Evolutionary conservation across 495 filamentous ascomycete genomes (phyloP).

Genomic region (Penicillium alfredii): DNA sequence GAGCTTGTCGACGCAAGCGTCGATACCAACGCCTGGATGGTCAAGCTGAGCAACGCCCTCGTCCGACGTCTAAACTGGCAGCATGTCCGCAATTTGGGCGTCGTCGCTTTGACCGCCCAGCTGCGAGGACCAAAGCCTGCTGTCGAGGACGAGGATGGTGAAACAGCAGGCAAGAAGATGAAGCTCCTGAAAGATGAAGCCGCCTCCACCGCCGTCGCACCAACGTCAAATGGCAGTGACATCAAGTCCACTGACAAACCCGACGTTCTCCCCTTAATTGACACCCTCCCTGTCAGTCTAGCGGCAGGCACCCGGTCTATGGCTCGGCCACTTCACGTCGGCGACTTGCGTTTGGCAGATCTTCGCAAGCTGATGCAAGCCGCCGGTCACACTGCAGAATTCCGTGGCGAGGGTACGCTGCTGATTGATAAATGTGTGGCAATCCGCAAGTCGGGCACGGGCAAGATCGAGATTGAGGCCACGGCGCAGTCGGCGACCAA

Average conservation of each 20-base stretch:
- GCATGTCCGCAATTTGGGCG: conserved; percentile 78
- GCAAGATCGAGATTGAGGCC: conserved; percentile 84
- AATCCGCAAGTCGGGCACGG: conserved; percentile 81
- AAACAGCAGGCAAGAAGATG: conserved; percentile 57
- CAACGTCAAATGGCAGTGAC: conserved; percentile 17
- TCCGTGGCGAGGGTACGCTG: conserved; percentile 86
- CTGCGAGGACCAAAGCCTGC: conserved; percentile 35
- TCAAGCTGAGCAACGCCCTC: conserved; percentile 78
- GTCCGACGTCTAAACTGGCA: conserved; percentile 89
- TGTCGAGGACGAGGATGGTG: conserved; percentile 26
- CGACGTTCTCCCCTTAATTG: conserved; percentile 56
- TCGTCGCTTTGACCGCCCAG: conserved; percentile 78
- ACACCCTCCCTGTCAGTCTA: conserved; percentile 70
- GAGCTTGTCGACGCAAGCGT: conserved; percentile 79
- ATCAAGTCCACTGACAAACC: conserved; percentile 24
- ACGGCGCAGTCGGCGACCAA: conserved; percentile 44
- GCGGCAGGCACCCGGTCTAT: conserved; percentile 69
- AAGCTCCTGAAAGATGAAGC: conserved; percentile 51
- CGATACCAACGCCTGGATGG: conserved; percentile 95
- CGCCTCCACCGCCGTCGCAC: conserved; percentile 17
- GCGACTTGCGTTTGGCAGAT: conserved; percentile 85
- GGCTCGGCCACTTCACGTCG: conserved; percentile 87
- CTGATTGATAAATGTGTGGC: conserved; percentile 82
- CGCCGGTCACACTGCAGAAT: conserved; percentile 82
- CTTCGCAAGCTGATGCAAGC: conserved; percentile 75